Evolutionary conservation across 2,329 filamentous ascomycete genomes (phyloP), one percentile per base, ranked within the genome.

Genomic region (Zelopaecilomyces penicillatus): DNA sequence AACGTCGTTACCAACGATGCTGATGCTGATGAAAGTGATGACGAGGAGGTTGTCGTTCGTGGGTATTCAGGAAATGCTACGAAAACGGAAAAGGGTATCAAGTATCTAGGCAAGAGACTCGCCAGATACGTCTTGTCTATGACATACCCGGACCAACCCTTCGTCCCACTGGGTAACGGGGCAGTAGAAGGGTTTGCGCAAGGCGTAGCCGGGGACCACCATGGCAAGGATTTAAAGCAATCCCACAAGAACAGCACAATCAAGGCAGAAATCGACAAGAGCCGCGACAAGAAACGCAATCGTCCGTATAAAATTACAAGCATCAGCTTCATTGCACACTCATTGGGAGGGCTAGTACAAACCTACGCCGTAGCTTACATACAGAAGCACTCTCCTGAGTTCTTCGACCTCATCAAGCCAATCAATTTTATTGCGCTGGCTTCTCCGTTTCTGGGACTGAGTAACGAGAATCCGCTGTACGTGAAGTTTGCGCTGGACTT

Each of bases 401-500:
- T 97, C 62, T 97, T 97, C 56, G 76, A 90, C 41, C 69, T 81
- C 5, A 95, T 96, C 55, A 78, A 81, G 51, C 91, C 91, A 0
- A 72, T 95, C 61, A 96, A 96, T 60, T 97, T 97, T 58, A 84
- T 97, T 52, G 76, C 85, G 29, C 69, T 97, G 53, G 90, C 91
- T 11, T 84, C 90, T 1, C 91, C 91, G 0, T 88, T 96, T 53
- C 69, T 97, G 1, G 91, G 91, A 0, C 70, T 97, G 33, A 97
- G 91, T 64, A 96, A 98, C 61, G 93, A 98, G 61, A 98, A 98
- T 55, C 93, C 93, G 0, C 74, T 97, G 45, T 98, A 98, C 61
- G 87, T 98, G 64, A 95, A 90, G 57, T 97, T 98, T 63, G 93
- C 93, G 0, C 71, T 98, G 4, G 93, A 98, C 61, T 95, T 97